phyloP scores from a whole-genome alignment of 1,139 yeast species.

The Scheffersomyces insectosa region DNA sequence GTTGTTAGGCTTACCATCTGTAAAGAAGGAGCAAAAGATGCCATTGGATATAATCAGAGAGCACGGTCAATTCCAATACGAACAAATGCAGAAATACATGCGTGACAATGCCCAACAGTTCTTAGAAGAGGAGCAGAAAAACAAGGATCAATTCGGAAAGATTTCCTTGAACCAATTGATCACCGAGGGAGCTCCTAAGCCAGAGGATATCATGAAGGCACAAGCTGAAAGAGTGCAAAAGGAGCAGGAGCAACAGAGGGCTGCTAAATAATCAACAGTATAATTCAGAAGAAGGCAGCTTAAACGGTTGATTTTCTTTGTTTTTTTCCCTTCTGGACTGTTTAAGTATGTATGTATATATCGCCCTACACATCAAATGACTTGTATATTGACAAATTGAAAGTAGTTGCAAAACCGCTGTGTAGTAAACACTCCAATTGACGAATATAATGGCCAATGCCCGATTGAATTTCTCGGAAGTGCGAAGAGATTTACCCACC shows the following conservation, averaged over 20 bases:
- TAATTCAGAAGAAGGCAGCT: slow-evolving; percentile 2
- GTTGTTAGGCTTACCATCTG: slow-evolving; percentile 61
- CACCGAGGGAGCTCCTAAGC: slow-evolving; percentile 81
- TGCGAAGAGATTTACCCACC: too few species aligned
- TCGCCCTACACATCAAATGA: too few species aligned
- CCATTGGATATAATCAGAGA: slow-evolving; percentile 90
- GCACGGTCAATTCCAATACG: slow-evolving; percentile 89
- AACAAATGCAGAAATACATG: slow-evolving; percentile 77
- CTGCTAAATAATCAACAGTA: slow-evolving; percentile 2
- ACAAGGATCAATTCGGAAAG: slow-evolving; percentile 79
- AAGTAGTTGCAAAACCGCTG: too few species aligned
- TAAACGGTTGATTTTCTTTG: neutral
- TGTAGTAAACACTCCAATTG: slow-evolving; percentile 85
- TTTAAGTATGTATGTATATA: too few species aligned
- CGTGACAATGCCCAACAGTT: slow-evolving; percentile 88
- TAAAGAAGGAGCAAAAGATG: slow-evolving; percentile 68
- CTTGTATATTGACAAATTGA: too few species aligned
- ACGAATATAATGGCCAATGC: slow-evolving; percentile 59
- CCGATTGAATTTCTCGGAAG: too few species aligned
- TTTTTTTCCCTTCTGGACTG: too few species aligned
- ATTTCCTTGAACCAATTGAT: slow-evolving; percentile 81
- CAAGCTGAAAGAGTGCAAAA: slow-evolving; percentile 44
- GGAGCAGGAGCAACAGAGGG: neutral
- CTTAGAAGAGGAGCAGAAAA: slow-evolving; percentile 73
- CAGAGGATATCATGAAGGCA: slow-evolving; percentile 78